Evolutionary conservation across 2,329 filamentous ascomycete species (phyloP), one percentile per base, ranked within the genome.

Genomic region (Fusarium domesticum): DNA sequence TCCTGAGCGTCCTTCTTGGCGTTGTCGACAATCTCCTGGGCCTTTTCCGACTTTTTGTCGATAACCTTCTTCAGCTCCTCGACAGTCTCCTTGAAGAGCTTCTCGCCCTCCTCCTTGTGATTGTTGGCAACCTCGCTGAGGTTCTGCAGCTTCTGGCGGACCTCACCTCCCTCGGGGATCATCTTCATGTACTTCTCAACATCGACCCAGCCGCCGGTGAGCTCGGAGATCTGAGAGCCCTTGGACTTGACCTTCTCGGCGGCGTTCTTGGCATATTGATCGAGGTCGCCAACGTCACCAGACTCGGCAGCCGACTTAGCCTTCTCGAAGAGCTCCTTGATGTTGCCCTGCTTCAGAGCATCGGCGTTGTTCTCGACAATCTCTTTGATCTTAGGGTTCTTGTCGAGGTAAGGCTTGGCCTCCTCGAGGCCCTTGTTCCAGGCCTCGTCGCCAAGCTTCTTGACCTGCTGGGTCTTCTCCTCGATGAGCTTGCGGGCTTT

Each of bases 341-440:
- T 67, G 55, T 89, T 84, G 14, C 84, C 85, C 50, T 80, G 70
- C 70, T 85, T 88, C 37, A 91, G 67, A 0, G 75, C 66, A 43
- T 86, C 81, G 36, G 76, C 74, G 64, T 91, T 90, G 60, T 85
- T 72, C 70, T 88, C 84, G 2, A 90, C 62, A 0, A 89, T 64
- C 65, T 88, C 73, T 72, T 88, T 89, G 46, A 87, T 69, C 68
- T 87, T 73, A n/a, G 85, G 84, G 65, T 80, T 87, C 74, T 89
- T 89, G 55, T 89, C 85, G 1, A 90, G 74, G 47, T 81, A 78
- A 1, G 85, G 84, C 71, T 86, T 82, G 28, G 80, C 82, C 65
- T 87, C 73, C 66, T 89, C 81, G 36, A 87, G 61, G 1, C 80
- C 84, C 70, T 87, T 85, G 53, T 81, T 73, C 83, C 83, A 90